Percentiles rank a stretch among this genome's conserved stretches.
phyloP scores from a whole-genome alignment of 2,329 filamentous ascomycete species.

The Cladophialophora carrionii region DNA sequence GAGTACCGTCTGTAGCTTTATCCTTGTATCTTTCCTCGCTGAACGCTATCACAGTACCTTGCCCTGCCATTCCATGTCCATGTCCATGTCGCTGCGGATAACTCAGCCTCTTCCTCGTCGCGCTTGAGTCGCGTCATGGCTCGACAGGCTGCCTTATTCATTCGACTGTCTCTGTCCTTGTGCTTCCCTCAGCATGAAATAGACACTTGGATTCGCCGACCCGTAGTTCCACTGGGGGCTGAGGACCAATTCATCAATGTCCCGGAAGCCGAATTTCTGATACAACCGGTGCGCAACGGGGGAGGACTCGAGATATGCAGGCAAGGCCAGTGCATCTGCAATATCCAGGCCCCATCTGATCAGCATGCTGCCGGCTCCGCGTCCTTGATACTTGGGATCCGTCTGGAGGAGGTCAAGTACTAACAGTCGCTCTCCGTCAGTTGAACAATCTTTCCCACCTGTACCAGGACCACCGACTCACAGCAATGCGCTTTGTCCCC shows the following conservation, averaged over 20 bases:
- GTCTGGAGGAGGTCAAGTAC: constrained; percentile 51
- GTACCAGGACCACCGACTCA: constrained; percentile 38
- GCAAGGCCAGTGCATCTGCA: constrained; percentile 46
- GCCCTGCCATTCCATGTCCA: not conserved
- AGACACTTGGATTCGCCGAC: constrained; percentile 18
- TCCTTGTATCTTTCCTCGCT: not conserved
- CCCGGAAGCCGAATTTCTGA: constrained; percentile 52
- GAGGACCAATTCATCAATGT: constrained; percentile 19
- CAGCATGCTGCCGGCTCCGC: constrained; percentile 49
- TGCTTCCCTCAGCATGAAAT: constrained; percentile 24
- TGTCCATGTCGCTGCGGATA: not conserved
- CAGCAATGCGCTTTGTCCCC: constrained; percentile 49
- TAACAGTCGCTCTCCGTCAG: constrained; percentile 45
- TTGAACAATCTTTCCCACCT: not conserved
- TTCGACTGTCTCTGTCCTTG: not conserved
- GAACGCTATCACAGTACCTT: not conserved
- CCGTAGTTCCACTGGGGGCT: constrained; percentile 23
- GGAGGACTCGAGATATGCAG: constrained; percentile 56
- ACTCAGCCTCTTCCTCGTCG: not conserved
- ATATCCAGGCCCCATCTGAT: constrained; percentile 47
- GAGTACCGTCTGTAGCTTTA: not conserved
- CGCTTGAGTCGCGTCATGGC: not conserved
- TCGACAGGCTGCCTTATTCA: not conserved
- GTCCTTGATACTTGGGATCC: constrained; percentile 45
- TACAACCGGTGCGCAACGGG: constrained; percentile 51